Evolutionary conservation across 83 land plant species (phyloP), one percentile per base, ranked within the genome.

Genomic region (Picea abies): DNA sequence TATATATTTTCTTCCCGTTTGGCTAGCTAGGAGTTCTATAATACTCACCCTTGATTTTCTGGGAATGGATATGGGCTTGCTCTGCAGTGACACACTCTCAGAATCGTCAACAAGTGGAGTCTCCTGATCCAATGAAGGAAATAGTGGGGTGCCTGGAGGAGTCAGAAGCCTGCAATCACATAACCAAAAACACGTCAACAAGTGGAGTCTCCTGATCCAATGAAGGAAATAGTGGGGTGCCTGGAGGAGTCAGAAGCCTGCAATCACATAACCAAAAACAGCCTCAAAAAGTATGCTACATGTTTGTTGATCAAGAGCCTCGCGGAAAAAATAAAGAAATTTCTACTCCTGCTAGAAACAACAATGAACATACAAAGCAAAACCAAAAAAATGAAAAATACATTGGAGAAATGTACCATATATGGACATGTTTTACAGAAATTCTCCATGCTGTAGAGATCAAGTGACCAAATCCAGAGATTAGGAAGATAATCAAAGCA

Each of bases 221-320:
- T 72, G 86, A 84, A 37, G 88, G 86, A 73, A 86, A 86, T 4
- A 86, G 83, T 63, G 88, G 88, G 12, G 88, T 86, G 22, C 83
- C 88, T 62, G 88, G 88, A 14, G 88, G 88, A 4, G 88, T 86
- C 64, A 86, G 44, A 44, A 86, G 88, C 88, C 88, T 86, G 88
- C 82, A 70, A 68, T 56, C n/a, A 23, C 23, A 81, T 62, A 20
- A 62, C 9, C 79, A 76, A 78, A 61, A 78, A 7, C 44, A 79
- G 11, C 22, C 39, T 56, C 80, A 79, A 17, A 60, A 20, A 32
- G 22, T n/a, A 65, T 19, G 62, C 62, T 37, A 32, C 69, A 79
- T 62, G 49, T 64, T 26, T 79, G 20, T 49, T 15, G 61, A 76
- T 66, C 10, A 66, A 66, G 35, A 66, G 26, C 29, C 56, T 49